A percentile compares a stretch with the other conserved stretches of the same genome.
Conservation (phyloP, 371 early-diverging fungal species). For the Mucor irregularis region DNA sequence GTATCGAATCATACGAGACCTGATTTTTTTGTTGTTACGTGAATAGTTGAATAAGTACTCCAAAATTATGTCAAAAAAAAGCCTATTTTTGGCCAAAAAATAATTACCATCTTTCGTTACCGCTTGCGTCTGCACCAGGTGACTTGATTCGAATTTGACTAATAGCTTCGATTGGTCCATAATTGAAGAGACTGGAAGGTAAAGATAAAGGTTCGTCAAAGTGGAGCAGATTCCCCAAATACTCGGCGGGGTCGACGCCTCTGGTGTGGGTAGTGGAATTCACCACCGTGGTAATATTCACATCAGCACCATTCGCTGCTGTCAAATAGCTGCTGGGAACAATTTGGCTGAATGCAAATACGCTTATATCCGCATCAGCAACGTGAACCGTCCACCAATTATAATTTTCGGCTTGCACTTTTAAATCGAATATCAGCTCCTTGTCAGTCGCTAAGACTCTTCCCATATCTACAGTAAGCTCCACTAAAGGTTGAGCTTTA, state of each 20-base stretch:
- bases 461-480: slow-evolving; percentile 51
- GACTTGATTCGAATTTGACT: slow-evolving; percentile 65
- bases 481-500: slow-evolving; percentile 45
- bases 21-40: neutral
- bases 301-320: too few relatives aligned
- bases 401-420: slow-evolving; percentile 55
- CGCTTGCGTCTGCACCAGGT: slow-evolving; percentile 61
- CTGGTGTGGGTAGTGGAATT: too few relatives aligned
- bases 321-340: too few relatives aligned
- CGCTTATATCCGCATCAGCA: slow-evolving; percentile 59
- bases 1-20: slow-evolving; percentile 59
- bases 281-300: too few relatives aligned
- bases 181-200: slow-evolving; percentile 30
- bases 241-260: slow-evolving; percentile 55
- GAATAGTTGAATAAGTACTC: neutral
- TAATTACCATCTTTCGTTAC: slow-evolving; percentile 44
- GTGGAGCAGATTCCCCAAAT: slow-evolving; percentile 55
- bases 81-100: neutral
- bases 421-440: slow-evolving; percentile 66
- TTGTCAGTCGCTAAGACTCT: slow-evolving; percentile 68
- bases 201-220: slow-evolving; percentile 63
- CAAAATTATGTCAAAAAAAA: neutral
- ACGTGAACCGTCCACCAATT: slow-evolving; percentile 63
- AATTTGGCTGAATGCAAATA: slow-evolving; percentile 64
- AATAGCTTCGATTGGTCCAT: slow-evolving; percentile 30